Evolutionary conservation across 164 flowering plant species (phyloP), one percentile per base, ranked within the genome.

Genomic region (Houttuynia cordata): DNA sequence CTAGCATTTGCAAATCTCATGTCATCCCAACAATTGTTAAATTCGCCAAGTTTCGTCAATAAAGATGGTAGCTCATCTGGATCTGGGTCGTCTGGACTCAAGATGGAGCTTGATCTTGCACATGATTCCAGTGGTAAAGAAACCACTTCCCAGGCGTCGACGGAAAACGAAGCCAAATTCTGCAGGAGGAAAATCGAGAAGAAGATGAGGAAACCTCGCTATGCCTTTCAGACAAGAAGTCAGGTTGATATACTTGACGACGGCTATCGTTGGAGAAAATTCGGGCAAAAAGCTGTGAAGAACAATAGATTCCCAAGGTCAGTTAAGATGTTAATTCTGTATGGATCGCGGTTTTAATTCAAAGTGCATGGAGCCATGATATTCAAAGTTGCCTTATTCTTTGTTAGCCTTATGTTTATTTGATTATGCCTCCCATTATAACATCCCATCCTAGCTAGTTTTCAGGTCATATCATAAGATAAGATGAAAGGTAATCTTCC

Each of bases 201-300:
- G 79, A 81, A 81, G 74, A 60, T 60, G 0, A 78, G 72, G 39
- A 78, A 72, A 64, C 88, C 78, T 0, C 80, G 78, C 60, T 75
- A 56, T 68, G 97, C 97, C 37, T 90, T 90, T 53, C 86, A 79
- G 60, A 90, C 95, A 1, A 81, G 83, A 56, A 85, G 96, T 51
- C 81, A 84, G 37, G 83, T 87, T 58, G 97, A 90, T 67, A 79
- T 84, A 50, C 81, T 90, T n/a, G 95, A 90, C 53, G 97, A 90
- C 75, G 97, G 97, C 0, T 90, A 84, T 61, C 68, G 91, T 10
- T 90, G 97, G 97, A 83, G 97, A 66, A 90, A 90, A 63, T 90
- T 87, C 60, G 97, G 97, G 0, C 91, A 90, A 59, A 90, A 90
- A 52, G 81, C 83, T 37, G 95, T 90, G n/a, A 90, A 90, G 75